phyloP scores from a whole-genome alignment of 768 basidiomycete species.

The Cystobasidium ongulense region DNA sequence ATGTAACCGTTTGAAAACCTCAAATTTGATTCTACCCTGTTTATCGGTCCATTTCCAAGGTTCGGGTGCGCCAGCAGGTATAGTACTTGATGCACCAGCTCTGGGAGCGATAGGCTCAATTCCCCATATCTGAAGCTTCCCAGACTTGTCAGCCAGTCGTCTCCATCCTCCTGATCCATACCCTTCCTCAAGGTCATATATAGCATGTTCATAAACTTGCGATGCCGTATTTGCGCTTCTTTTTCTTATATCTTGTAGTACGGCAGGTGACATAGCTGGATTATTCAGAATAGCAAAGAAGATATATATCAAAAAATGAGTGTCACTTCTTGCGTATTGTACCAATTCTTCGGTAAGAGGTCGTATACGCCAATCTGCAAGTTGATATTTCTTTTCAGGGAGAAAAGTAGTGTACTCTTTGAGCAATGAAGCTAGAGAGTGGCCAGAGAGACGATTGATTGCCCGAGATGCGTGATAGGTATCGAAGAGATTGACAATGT shows the following conservation, averaged over 20 bases:
- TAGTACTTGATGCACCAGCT: no score
- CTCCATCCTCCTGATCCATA: slow-evolving; percentile 26
- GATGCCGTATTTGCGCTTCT: slow-evolving; percentile 20
- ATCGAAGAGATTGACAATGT: slow-evolving; percentile 92
- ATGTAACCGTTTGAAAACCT: slow-evolving; percentile 27
- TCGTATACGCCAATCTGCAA: slow-evolving; percentile 96
- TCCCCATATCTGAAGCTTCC: slow-evolving; percentile 20
- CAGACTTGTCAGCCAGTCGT: slow-evolving; percentile 16
- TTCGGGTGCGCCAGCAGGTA: not conserved
- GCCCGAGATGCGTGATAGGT: slow-evolving; percentile 89
- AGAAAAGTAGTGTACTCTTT: slow-evolving; percentile 81
- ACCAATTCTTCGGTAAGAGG: slow-evolving; percentile 84
- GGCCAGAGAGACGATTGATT: slow-evolving; percentile 54
- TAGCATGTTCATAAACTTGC: slow-evolving; percentile 12
- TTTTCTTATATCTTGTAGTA: not conserved
- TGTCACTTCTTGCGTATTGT: slow-evolving; percentile 87
- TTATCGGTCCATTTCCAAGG: slow-evolving; percentile 9
- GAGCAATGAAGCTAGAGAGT: slow-evolving; percentile 73
- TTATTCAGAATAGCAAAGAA: slow-evolving; percentile 84
- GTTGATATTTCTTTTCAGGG: slow-evolving; percentile 90
- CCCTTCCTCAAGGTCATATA: slow-evolving; percentile 18
- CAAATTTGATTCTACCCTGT: slow-evolving; percentile 24
- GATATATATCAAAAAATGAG: slow-evolving; percentile 85
- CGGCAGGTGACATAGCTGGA: slow-evolving; percentile 46
- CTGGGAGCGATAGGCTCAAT: slow-evolving; percentile 1